Evolutionary conservation across 139 green algal genomes (phyloP).

Genomic region (Chlorella sp.): DNA sequence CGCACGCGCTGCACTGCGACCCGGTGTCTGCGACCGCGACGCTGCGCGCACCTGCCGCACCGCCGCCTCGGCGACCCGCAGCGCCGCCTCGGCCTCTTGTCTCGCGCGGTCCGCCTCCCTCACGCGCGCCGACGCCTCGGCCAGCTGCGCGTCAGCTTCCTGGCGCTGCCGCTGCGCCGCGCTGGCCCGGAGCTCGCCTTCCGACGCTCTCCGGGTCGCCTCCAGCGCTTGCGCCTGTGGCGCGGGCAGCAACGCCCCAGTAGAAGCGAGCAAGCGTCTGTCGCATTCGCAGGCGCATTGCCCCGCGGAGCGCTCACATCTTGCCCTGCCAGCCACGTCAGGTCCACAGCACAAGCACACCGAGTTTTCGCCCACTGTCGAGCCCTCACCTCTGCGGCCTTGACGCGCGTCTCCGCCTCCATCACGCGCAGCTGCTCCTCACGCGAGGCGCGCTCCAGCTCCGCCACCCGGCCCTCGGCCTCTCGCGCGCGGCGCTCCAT

Average conservation of each 20-base stretch:
- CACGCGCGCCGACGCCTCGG: conserved; percentile 13
- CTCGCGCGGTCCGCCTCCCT: conserved; percentile 20
- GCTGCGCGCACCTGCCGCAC: conserved; percentile 37
- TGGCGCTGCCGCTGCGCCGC: conserved; percentile 20
- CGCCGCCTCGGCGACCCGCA: conserved; percentile 20
- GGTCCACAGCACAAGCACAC: no score
- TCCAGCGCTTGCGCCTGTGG: background rate
- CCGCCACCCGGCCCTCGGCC: conserved; percentile 2
- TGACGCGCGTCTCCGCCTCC: conserved; percentile 9
- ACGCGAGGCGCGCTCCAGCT: conserved; percentile 17
- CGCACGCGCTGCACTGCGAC: no score
- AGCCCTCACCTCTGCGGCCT: conserved; percentile 26
- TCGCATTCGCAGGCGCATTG: no score
- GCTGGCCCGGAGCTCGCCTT: conserved; percentile 17
- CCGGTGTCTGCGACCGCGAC: no score
- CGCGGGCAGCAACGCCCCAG: no score
- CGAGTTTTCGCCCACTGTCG: no score
- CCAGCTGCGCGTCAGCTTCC: conserved; percentile 25
- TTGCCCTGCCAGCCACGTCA: no score
- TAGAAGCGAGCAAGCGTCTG: no score
- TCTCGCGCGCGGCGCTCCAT: conserved; percentile 29
- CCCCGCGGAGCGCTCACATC: no score
- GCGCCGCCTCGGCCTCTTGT: conserved; percentile 24
- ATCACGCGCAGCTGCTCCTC: conserved; percentile 4
- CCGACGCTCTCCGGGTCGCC: background rate